These are phyloP conservation scores for Hypoxylon sp. DNA, from an alignment of 2,329 filamentous ascomycete genomes.

Conservation along the genomic window DNA sequence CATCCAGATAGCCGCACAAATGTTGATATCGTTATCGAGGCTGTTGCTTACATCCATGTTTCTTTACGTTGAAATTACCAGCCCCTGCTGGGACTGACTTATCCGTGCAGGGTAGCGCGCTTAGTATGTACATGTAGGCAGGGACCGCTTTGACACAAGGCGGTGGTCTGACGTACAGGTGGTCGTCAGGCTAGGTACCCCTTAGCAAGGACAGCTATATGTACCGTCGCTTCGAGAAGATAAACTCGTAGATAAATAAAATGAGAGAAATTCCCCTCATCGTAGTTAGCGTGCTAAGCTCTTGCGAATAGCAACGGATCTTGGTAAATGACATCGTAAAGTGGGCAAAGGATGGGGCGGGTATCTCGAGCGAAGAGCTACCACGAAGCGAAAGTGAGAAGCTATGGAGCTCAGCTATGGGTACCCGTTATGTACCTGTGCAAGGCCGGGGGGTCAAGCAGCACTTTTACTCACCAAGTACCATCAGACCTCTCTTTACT, in stretches of 20 bases:
- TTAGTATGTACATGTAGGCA: neutral
- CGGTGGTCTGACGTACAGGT: neutral
- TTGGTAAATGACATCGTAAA: slow-evolving; percentile 23
- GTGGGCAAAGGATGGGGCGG: neutral
- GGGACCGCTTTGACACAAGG: neutral
- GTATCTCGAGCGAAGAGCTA: slow-evolving; percentile 16
- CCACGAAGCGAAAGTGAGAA: no score
- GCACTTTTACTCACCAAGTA: no score
- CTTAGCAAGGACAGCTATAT: neutral
- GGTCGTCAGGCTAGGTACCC: neutral
- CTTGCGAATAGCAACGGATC: slow-evolving; percentile 1
- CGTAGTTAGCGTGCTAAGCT: neutral
- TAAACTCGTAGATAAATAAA: neutral
- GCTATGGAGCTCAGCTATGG: neutral
- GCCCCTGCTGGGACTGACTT: neutral
- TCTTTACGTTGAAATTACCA: neutral
- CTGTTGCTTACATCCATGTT: neutral
- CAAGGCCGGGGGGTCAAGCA: slow-evolving; percentile 1
- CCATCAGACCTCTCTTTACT: no score
- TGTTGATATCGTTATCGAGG: neutral
- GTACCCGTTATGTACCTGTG: slow-evolving; percentile 1
- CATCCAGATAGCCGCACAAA: neutral
- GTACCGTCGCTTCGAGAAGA: no score
- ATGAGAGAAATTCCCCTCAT: neutral
- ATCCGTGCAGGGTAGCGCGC: neutral